Evolutionary conservation across 2,329 filamentous ascomycete genomes (phyloP).

Genomic region (Exophiala sp.): DNA sequence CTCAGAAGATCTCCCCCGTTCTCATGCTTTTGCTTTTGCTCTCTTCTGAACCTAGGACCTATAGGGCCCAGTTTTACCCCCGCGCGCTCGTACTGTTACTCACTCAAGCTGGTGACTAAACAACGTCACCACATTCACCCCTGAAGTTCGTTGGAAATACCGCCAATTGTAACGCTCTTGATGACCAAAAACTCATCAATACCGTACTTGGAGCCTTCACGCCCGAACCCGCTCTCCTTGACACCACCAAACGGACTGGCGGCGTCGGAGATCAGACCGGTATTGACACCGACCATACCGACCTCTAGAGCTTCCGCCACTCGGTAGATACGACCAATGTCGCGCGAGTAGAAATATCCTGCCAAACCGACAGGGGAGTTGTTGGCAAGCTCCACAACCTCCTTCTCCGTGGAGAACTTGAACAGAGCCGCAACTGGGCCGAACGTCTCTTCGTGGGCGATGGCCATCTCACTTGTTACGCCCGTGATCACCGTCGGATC

Average conservation of each 20-base stretch:
- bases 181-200: constrained; percentile 69
- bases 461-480: constrained; percentile 77
- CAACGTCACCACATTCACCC: constrained; percentile 30
- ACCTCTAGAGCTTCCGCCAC: constrained; percentile 53
- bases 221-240: constrained; percentile 74
- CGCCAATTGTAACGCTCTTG: constrained; percentile 63
- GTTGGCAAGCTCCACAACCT: constrained; percentile 82
- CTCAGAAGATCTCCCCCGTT: too few relatives aligned
- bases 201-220: constrained; percentile 66
- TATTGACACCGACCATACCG: constrained; percentile 60
- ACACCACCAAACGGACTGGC: constrained; percentile 66
- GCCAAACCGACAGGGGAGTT: constrained; percentile 77
- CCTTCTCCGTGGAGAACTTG: constrained; percentile 78
- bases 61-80: too few relatives aligned
- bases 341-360: constrained; percentile 80
- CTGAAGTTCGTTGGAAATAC: constrained; percentile 55
- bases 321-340: constrained; percentile 54
- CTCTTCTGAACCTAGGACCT: too few relatives aligned
- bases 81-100: too few relatives aligned
- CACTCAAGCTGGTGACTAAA: too few relatives aligned
- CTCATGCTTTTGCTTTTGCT: too few relatives aligned
- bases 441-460: constrained; percentile 88
- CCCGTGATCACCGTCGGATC: constrained; percentile 82
- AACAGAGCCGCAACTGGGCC: constrained; percentile 89
- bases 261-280: constrained; percentile 55